Conservation (phyloP, 768 basidiomycete genomes). For the Leccinum boreale region DNA sequence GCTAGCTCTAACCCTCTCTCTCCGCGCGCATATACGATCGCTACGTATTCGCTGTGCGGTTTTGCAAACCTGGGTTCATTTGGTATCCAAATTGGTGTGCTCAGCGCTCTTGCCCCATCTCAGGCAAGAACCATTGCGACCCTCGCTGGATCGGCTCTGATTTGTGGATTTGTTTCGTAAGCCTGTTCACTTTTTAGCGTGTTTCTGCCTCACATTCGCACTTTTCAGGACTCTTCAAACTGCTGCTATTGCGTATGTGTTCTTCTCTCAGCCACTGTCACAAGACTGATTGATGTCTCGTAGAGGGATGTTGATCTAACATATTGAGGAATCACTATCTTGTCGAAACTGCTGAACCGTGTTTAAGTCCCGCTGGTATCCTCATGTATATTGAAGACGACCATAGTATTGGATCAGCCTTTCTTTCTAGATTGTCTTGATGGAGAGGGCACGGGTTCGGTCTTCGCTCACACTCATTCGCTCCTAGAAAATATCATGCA, state of each 20-base stretch:
- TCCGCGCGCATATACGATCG: slow-evolving; percentile 74
- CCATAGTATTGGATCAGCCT: background rate
- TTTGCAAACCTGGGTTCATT: slow-evolving; percentile 86
- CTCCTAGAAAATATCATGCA: background rate
- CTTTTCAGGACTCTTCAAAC: slow-evolving; percentile 47
- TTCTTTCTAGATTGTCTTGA: background rate
- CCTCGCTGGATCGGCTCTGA: slow-evolving; percentile 65
- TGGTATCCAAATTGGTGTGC: slow-evolving; percentile 83
- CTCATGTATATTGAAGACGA: background rate
- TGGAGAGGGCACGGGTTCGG: background rate
- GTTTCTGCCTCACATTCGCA: background rate
- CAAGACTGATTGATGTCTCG: slow-evolving; percentile 17
- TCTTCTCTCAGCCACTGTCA: background rate
- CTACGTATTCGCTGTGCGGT: slow-evolving; percentile 85
- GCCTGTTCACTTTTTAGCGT: background rate
- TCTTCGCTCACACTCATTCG: background rate
- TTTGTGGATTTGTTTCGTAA: slow-evolving; percentile 63
- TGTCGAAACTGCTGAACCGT: background rate
- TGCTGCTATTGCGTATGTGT: slow-evolving; percentile 54
- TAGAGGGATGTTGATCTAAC: slow-evolving; percentile 48
- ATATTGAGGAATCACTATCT: slow-evolving; percentile 13
- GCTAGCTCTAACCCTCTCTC: slow-evolving; percentile 53
- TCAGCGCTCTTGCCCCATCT: slow-evolving; percentile 65
- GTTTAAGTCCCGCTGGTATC: background rate
- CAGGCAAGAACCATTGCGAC: slow-evolving; percentile 68